These are phyloP conservation scores for Colletotrichum sidae DNA, from an alignment of 2,329 filamentous ascomycete genomes.

Conservation along the genomic window DNA sequence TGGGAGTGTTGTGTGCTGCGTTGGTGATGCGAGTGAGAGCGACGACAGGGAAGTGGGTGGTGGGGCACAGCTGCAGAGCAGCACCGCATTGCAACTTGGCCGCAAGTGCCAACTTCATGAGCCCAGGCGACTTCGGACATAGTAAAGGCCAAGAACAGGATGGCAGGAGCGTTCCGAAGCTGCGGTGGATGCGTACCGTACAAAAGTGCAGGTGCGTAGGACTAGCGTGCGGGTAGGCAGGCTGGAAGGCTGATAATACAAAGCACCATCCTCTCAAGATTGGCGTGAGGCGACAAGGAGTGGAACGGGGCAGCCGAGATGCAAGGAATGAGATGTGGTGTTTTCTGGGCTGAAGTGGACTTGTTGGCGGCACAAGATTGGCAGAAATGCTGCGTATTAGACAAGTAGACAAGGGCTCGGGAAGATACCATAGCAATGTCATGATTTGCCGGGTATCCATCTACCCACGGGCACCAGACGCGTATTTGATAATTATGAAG, in stretches of 20 bases:
- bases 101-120: no score
- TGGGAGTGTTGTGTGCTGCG: slow-evolving; percentile 4
- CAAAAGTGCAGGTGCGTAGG: background rate
- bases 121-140: no score
- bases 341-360: slow-evolving; percentile 35
- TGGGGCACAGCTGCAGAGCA: background rate
- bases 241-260: no score
- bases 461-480: slow-evolving; percentile 5
- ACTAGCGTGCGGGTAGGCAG: no score
- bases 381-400: slow-evolving; percentile 24
- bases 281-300: slow-evolving; percentile 12
- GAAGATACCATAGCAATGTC: slow-evolving; percentile 10
- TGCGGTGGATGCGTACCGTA: background rate
- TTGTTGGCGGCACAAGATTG: slow-evolving; percentile 8
- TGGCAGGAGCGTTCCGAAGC: no score
- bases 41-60: slow-evolving; percentile 26
- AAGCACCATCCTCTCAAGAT: no score
- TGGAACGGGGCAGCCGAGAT: slow-evolving; percentile 27
- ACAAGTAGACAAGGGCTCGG: background rate
- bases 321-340: slow-evolving; percentile 27
- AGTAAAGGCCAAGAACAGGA: no score
- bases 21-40: slow-evolving; percentile 1
- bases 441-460: slow-evolving; percentile 12
- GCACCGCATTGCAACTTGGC: slow-evolving; percentile 15
- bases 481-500: slow-evolving; percentile 1